These are phyloP conservation scores for Pythium monospermum DNA, from an alignment of 352 stramenopile genomes.

Conservation along the genomic window DNA sequence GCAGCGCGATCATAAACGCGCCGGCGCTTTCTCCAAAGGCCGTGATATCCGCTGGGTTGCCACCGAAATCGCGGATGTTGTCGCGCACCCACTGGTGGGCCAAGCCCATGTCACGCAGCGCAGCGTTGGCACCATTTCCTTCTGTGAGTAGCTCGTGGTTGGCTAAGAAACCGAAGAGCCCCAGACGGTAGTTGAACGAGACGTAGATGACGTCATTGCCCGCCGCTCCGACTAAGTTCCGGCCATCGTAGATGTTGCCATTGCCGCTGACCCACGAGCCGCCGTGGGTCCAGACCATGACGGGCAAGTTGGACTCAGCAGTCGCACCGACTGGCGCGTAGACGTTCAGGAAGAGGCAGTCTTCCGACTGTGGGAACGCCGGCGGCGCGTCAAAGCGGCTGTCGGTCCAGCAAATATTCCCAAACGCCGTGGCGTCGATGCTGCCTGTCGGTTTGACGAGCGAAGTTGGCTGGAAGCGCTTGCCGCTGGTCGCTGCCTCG, in stretches of 20 bases:
- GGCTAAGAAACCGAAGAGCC: conserved; percentile 19
- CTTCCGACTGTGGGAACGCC: conserved; percentile 12
- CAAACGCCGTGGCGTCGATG: conserved; percentile 8
- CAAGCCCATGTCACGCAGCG: conserved; percentile 23
- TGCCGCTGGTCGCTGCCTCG: conserved; percentile 4
- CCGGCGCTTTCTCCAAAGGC: conserved; percentile 23
- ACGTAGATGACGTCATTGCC: conserved; percentile 29
- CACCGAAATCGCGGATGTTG: conserved; percentile 37
- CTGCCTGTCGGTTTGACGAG: conserved; percentile 6
- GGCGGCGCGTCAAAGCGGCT: neutral
- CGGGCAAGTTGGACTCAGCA: conserved; percentile 20
- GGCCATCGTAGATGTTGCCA: conserved; percentile 9
- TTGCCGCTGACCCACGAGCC: conserved; percentile 22
- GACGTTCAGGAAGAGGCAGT: conserved; percentile 36
- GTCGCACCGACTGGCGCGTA: conserved; percentile 22
- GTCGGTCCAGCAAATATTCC: conserved; percentile 11
- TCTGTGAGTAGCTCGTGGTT: conserved; percentile 27
- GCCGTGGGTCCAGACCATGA: conserved; percentile 33
- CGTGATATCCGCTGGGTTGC: conserved; percentile 31
- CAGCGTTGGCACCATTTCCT: conserved; percentile 22
- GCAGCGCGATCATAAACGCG: neutral
- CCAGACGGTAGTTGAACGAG: conserved; percentile 34
- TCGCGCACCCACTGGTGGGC: conserved; percentile 32
- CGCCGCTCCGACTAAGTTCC: conserved; percentile 1
- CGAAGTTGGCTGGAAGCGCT: conserved; percentile 7